Evolutionary conservation across 2,329 filamentous ascomycete genomes (phyloP).

Genomic region (Penicillium verrucosum): DNA sequence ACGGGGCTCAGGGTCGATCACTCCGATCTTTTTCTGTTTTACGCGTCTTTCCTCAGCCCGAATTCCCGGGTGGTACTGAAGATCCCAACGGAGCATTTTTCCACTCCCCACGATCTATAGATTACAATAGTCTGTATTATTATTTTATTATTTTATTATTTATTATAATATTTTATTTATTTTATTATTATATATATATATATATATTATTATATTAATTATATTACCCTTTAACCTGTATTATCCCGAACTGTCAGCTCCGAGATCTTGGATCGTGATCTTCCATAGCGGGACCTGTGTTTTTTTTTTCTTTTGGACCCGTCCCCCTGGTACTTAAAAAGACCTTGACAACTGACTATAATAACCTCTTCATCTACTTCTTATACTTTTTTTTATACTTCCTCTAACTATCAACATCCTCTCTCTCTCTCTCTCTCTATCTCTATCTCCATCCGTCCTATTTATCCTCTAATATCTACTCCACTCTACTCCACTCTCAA

Average conservation of each 20-base stretch:
- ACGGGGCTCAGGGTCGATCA: conserved; percentile 29
- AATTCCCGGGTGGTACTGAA: conserved; percentile 26
- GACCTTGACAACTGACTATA: conserved; percentile 7
- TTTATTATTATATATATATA: no score
- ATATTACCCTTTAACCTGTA: conserved; percentile 13
- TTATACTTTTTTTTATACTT: background rate
- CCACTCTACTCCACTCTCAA: background rate
- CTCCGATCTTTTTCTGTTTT: conserved; percentile 21
- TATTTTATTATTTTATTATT: conserved; percentile 1
- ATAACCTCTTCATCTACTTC: background rate
- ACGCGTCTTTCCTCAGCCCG: conserved; percentile 24
- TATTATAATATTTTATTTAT: conserved; percentile 5
- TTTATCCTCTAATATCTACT: background rate
- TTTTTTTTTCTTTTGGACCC: conserved; percentile 34
- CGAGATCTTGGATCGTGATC: conserved; percentile 42
- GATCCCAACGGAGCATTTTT: conserved; percentile 22
- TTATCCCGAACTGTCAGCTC: conserved; percentile 37
- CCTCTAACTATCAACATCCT: background rate
- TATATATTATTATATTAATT: background rate
- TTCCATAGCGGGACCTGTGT: conserved; percentile 35
- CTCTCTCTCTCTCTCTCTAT: background rate
- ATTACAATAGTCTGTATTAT: conserved; percentile 11
- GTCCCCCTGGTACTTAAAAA: conserved; percentile 30
- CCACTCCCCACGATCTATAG: conserved; percentile 12
- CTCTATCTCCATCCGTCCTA: background rate